Base-by-base conservation (phyloP, 805 yeast genomes). In the Monosporozyma aerobia region DNA sequence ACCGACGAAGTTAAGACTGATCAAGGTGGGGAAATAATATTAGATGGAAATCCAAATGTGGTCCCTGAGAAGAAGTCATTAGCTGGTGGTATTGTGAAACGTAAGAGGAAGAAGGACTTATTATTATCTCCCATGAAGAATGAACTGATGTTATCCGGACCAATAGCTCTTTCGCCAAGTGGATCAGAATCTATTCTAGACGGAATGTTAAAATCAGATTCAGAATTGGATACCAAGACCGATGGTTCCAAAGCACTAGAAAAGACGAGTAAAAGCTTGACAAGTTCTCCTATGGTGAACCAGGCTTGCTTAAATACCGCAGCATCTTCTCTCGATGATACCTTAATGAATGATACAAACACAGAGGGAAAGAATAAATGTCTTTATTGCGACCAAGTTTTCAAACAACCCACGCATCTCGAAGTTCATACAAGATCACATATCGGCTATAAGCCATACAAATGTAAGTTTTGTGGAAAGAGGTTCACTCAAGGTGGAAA, bases 401-500 rank as follows among this genome's bases (percentile, higher is more conserved):
- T 90, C 62, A 82, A 90, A 0, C 97, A 90, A 65, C 75, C 88
- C n/a, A 90, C 97, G 5, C 96, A 90, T 69, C 70, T 89, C 59
- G 96, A 89, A 58, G 96, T 90, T 13, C 97, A 90, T 65, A 80
- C 87, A 9, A 73, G 96, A 58, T 83, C 92, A 0, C 97, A 90
- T 64, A 84, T 89, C 62, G 96, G 96, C 0, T 78, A 79, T 56
- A 85, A 88, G 61, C 97, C 96, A 8, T 89, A 82, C 65, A 81
- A 78, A 59, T 90, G 97, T 65, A 75, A 77, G 14, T 84, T 74
- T 60, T 90, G 97, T 70, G 84, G 81, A 10, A 88, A 88, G 64
- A 70, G 83, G 52, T 90, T 90, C 60, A 87, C 96, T 0, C 97
- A 90, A 65, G 92, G 96, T 48, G 96, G 96, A 25, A 89, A 89